Base-by-base conservation (phyloP, 441 rosid genomes). In the Manihot esculenta region DNA sequence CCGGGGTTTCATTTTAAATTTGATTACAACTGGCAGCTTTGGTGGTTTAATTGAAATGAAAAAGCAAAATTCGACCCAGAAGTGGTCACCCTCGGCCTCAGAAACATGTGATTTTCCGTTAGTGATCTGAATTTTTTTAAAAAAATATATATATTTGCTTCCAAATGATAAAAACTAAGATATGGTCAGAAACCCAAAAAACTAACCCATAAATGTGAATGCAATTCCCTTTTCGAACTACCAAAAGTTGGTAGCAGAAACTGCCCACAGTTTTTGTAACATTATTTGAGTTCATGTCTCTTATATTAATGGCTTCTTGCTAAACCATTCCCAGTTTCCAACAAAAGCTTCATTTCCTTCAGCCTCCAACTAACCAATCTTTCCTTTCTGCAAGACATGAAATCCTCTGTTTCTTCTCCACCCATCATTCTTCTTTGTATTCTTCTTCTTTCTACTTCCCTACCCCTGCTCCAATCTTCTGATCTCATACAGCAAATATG, bases 401-500 rank as follows among this genome's bases (percentile, higher is more conserved):
- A 64, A 69, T 15, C 68, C 10, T 26, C 67, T 66, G 0, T 45
- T 75, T 9, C 44, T 72, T 67, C 69, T 41, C 61, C 73, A 10
- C 42, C 84, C 66, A 69, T 72, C 15, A 7, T 74, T 71, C 75
- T 72, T 50, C 62, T 54, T 0, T 15, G n/a, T 23, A 17, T 76
- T 10, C 54, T 84, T 33, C 54, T 76, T 12, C 49, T 81, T 13
- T 2, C 77, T 23, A 4, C 42, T 33, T 23, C 76, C 33, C 11
- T 75, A 2, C 50, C 61, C 3, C 6, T 35, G 5, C 5, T 35
- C 41, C 41, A 35, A 44, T 67, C 77, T 69, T 72, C 57, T 60
- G 84, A 35, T 35, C 68, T 90, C 0, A 76, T 93, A 64, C 72
- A 84, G 24, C 72, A 68, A 74, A 86, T 85, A 24, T 89, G 97